Evolutionary conservation across 768 basidiomycete genomes (phyloP).

Genomic region (Saitozyma podzolica): DNA sequence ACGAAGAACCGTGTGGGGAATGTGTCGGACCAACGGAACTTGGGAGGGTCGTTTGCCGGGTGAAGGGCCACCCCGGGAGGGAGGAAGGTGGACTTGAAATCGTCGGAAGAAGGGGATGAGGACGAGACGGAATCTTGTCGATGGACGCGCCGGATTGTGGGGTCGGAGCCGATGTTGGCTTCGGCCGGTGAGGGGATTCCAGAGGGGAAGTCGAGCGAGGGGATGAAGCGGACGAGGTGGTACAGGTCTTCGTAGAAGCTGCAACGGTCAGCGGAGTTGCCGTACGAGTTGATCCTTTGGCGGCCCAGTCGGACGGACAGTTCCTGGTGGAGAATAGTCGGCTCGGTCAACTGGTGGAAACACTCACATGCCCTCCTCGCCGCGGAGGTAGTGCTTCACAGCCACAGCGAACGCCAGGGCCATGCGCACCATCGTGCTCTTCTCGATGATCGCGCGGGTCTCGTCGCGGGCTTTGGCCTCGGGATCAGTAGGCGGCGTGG

Average conservation of each 20-base stretch:
- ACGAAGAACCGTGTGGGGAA: constrained; percentile 30
- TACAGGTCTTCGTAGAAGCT: constrained; percentile 51
- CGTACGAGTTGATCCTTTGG: no score
- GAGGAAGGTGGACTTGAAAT: neutral
- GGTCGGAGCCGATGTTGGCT: constrained; percentile 26
- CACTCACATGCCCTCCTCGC: constrained; percentile 50
- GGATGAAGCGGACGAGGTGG: constrained; percentile 47
- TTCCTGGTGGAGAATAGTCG: no score
- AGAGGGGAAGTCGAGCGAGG: constrained; percentile 35
- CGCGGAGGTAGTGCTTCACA: constrained; percentile 50
- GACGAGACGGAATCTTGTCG: constrained; percentile 7
- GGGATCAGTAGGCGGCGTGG: constrained; percentile 22
- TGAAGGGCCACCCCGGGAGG: constrained; percentile 4
- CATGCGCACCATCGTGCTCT: constrained; percentile 43
- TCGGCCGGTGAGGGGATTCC: constrained; percentile 29
- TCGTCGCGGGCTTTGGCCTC: constrained; percentile 22
- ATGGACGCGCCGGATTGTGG: constrained; percentile 11
- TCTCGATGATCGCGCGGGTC: constrained; percentile 34
- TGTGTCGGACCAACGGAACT: constrained; percentile 30
- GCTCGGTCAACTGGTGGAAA: no score
- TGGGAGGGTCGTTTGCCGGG: constrained; percentile 38
- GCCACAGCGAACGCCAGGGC: constrained; percentile 47
- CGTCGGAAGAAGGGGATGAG: constrained; percentile 3
- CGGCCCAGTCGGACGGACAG: no score
- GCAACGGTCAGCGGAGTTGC: no score